Evolutionary conservation across 306 rosid genomes (phyloP), one percentile per base, ranked within the genome.

Genomic region (Begonia peltatifolia): DNA sequence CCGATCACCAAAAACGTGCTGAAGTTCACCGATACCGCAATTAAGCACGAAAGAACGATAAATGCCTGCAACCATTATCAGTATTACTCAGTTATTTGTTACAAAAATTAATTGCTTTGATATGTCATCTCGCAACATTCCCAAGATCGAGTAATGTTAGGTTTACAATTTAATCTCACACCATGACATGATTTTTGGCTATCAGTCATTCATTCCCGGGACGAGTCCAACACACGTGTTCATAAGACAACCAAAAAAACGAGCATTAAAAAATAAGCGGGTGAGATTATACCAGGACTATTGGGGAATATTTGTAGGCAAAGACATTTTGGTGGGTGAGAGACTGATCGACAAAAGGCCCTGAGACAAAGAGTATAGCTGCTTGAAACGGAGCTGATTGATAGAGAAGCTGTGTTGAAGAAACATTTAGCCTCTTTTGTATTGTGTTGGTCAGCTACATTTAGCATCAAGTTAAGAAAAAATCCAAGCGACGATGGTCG

Each of bases 371-470:
- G 12, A 90, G 92, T 76, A 90, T 86, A 36, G 95, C 99, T 56
- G 99, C 92, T 71, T 90, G 99, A 73, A 83, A 90, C 54, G 99
- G 99, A 2, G 95, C 85, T 41, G 99, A 90, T 12, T 90, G 95
- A 73, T 90, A 90, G 22, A 90, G 78, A 30, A 90, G 80, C 63
- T 90, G 99, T 9, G 99, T 90, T 12, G 99, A 90, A 53, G 99
- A 78, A 11, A 90, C 99, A 55, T 77, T 86, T 12, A 83, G 85
- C 80, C 81, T 85, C 85, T 90, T 90, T 62, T 90, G 99, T 56
- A 90, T 90, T 67, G 99, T 86, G 80, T 86, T 90, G 46, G 99
- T 90, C 22, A 90, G 92, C 99, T 90, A 76, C 70, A 64, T 68
- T 59, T 51, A 42, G 46, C 62, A 62, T 43, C 36, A 4, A 49